A percentile compares a stretch with the other conserved stretches of the same genome.
These are phyloP conservation scores for Amphichorda felina DNA, from an alignment of 2,329 filamentous ascomycete genomes.

Conservation along the genomic window DNA sequence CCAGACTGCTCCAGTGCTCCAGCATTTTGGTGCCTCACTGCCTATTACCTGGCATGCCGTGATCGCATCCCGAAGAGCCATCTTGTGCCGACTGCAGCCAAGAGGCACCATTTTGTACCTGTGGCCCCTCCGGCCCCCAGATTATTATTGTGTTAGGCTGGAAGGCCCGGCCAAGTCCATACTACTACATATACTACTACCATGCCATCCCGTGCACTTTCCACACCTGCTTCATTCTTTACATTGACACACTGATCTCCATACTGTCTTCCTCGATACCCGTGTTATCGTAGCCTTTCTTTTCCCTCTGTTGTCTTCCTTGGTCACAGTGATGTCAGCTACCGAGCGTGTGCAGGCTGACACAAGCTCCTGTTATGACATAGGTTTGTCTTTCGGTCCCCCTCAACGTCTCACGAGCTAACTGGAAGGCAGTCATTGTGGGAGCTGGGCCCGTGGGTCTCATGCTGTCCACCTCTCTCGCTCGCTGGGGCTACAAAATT, in stretches of 20 bases:
- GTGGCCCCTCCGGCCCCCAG: too few species aligned
- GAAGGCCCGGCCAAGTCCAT: too few species aligned
- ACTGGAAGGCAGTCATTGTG: conserved; percentile 25
- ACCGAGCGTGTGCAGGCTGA: too few species aligned
- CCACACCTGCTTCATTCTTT: background rate
- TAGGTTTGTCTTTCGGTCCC: background rate
- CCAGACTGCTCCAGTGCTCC: background rate
- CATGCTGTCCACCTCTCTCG: conserved; percentile 70
- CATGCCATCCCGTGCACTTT: background rate
- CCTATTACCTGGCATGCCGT: too few species aligned
- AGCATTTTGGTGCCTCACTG: too few species aligned
- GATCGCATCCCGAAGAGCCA: background rate
- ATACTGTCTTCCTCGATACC: too few species aligned
- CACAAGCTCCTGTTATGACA: conserved; percentile 2
- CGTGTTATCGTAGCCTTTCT: too few species aligned
- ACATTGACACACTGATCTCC: too few species aligned
- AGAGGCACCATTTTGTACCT: background rate
- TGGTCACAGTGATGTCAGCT: too few species aligned
- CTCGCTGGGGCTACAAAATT: conserved; percentile 88
- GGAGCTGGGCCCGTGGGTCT: conserved; percentile 28
- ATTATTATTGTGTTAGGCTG: too few species aligned
- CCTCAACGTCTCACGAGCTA: background rate
- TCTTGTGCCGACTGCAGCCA: background rate
- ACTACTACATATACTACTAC: background rate
- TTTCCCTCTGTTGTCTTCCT: too few species aligned